Conservation (phyloP, 2,329 filamentous ascomycete genomes). For the Penicillium corylophilum region DNA sequence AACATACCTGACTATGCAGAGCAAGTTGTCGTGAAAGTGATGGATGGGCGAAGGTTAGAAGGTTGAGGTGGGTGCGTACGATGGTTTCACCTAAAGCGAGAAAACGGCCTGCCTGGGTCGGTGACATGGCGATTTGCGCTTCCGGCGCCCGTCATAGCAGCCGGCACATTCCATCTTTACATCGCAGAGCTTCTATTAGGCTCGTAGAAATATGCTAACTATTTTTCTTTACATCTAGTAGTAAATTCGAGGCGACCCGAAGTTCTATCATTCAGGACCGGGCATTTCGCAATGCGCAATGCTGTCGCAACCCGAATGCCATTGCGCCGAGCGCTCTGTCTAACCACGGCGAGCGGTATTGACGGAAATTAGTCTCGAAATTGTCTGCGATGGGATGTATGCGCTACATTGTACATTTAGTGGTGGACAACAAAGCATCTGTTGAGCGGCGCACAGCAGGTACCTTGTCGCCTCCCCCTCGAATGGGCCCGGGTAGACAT, state of each 20-base stretch:
- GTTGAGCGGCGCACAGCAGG: constrained; percentile 2
- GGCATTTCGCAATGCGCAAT: constrained; percentile 25
- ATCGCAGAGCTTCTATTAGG: not conserved
- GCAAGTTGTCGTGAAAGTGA: constrained; percentile 13
- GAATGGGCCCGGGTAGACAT: not conserved
- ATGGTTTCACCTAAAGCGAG: constrained; percentile 45
- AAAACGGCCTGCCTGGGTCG: constrained; percentile 33
- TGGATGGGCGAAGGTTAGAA: constrained; percentile 26
- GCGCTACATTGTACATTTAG: not conserved
- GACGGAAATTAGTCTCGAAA: not conserved
- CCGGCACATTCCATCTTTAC: constrained; percentile 19
- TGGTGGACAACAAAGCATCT: not conserved
- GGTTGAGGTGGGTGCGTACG: constrained; percentile 34
- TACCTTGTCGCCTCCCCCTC: constrained; percentile 13
- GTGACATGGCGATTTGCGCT: constrained; percentile 34
- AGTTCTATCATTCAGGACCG: not conserved
- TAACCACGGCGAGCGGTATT: constrained; percentile 7
- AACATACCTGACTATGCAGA: constrained; percentile 15
- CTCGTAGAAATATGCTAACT: not conserved
- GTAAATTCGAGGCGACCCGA: not conserved
- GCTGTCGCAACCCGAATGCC: constrained; percentile 24
- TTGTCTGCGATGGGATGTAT: not conserved
- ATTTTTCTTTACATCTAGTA: not conserved
- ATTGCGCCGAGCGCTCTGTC: constrained; percentile 26
- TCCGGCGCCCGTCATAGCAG: constrained; percentile 21